These are phyloP conservation scores for Scortechinia acanthostroma DNA, from an alignment of 2,329 filamentous ascomycete genomes.

Conservation along the genomic window DNA sequence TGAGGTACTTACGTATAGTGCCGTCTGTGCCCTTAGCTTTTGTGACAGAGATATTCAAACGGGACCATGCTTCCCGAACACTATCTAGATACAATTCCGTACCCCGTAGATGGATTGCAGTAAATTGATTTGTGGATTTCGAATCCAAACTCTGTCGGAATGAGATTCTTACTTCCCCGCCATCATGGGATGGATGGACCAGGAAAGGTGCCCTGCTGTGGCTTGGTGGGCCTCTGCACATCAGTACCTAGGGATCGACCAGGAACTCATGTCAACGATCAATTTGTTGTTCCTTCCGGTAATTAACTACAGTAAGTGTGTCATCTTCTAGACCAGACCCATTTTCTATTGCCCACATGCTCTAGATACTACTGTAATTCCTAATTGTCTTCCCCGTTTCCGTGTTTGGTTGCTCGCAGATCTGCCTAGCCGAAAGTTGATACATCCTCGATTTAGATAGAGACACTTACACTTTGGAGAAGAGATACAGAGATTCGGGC, in stretches of 20 bases:
- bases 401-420: no score
- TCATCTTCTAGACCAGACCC: no score
- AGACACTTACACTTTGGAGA: no score
- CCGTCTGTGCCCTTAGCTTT: neutral
- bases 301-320: no score
- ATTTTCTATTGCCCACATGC: no score
- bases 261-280: neutral
- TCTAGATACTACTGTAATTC: no score
- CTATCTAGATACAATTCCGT: neutral
- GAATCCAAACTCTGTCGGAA: conserved; percentile 5
- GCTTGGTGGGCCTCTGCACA: no score
- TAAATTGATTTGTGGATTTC: conserved; percentile 12
- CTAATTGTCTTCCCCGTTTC: no score
- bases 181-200: neutral
- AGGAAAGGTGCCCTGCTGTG: neutral
- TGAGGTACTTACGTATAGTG: conserved; percentile 2
- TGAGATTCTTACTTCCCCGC: neutral
- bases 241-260: conserved; percentile 1
- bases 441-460: neutral
- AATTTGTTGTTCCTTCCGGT: neutral
- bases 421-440: neutral
- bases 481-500: neutral
- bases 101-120: conserved; percentile 10
- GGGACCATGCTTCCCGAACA: neutral
- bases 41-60: neutral